Evolutionary conservation across 129 eudicot genomes (phyloP), one percentile per base, ranked within the genome.

Genomic region (Lactuca sativa): DNA sequence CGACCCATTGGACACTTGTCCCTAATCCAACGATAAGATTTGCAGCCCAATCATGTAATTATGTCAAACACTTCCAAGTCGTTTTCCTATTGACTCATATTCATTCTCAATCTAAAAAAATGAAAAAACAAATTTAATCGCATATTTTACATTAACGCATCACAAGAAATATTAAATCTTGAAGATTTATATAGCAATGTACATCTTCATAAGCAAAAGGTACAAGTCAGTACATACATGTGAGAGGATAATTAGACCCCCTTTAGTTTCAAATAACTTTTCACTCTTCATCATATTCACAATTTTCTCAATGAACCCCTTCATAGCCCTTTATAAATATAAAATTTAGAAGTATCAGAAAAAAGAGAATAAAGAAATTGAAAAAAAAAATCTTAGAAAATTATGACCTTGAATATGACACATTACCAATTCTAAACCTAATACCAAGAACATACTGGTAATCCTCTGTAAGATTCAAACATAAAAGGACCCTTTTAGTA

Each of bases 1-100:
- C 89, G 38, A 90, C 95, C 99, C 99, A 93, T 7, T 97, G 99
- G 73, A 93, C 97, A 59, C 97, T 95, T 1, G 99, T 93, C 43
- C 88, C 87, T 66, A 82, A 74, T 64, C 88, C 90, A 33, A 90
- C 92, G 31, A 97, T 97, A 85, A 93, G 83, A 36, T 85, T 82
- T 70, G 99, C 99, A 67, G 99, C 99, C 97, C 99, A 93, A 21
- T 83, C 85, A 83, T 81, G 74, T 93, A 93, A 17, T 85, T 78
- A 78, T 93, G 67, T 17, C 95, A 97, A 36, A 84, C 82, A 60
- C 78, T 76, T 33, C 99, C 99, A 63, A 80, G 87, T 67, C 51
- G 57, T 71, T 81, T 87, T 37, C 88, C 85, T 64, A 82, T 86
- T 14, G 88, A 71, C 52, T 97, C 99, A 69, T 87, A 93, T 78